Percentiles rank a stretch among this genome's conserved stretches.
Evolutionary conservation across 2,329 filamentous ascomycete genomes (phyloP).

Genomic region (Teratosphaeria gauchensis): DNA sequence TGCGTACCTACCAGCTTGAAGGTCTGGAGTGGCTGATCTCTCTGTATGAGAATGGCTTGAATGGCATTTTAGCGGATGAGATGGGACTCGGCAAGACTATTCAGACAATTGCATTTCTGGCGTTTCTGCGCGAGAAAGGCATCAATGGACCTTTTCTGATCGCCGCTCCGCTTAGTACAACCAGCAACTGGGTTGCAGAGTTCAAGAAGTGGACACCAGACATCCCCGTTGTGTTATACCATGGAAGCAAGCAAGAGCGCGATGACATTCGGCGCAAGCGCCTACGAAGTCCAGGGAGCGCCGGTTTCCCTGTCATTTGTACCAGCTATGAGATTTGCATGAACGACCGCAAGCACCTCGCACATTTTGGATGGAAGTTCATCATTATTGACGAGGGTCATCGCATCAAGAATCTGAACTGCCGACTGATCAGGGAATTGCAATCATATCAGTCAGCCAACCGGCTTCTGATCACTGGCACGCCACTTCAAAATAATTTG

Average conservation of each 20-base stretch:
- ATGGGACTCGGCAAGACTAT: slow-evolving; percentile 93
- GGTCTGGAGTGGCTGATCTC: slow-evolving; percentile 86
- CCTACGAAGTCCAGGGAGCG: slow-evolving; percentile 59
- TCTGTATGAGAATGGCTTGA: slow-evolving; percentile 80
- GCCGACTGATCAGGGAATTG: slow-evolving; percentile 79
- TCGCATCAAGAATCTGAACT: slow-evolving; percentile 93
- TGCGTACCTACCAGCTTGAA: slow-evolving; percentile 91
- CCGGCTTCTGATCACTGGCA: slow-evolving; percentile 84
- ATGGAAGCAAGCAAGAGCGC: slow-evolving; percentile 72
- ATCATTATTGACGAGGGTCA: slow-evolving; percentile 98
- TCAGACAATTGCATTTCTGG: slow-evolving; percentile 80
- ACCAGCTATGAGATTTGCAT: slow-evolving; percentile 96
- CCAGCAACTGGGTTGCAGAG: slow-evolving; percentile 94
- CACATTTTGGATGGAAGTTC: slow-evolving; percentile 87
- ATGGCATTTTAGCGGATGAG: slow-evolving; percentile 84
- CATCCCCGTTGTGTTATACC: slow-evolving; percentile 84
- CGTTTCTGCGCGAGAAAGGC: slow-evolving; percentile 77
- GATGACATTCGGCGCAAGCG: slow-evolving; percentile 62
- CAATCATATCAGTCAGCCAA: slow-evolving; percentile 85
- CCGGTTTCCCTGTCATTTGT: slow-evolving; percentile 79
- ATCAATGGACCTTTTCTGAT: slow-evolving; percentile 85
- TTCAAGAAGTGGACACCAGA: slow-evolving; percentile 82
- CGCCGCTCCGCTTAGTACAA: slow-evolving; percentile 78
- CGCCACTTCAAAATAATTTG: slow-evolving; percentile 89
- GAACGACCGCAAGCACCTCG: slow-evolving; percentile 71